Conservation (phyloP, 1,284 basidiomycete species). For the Sporisorium exsertum region DNA sequence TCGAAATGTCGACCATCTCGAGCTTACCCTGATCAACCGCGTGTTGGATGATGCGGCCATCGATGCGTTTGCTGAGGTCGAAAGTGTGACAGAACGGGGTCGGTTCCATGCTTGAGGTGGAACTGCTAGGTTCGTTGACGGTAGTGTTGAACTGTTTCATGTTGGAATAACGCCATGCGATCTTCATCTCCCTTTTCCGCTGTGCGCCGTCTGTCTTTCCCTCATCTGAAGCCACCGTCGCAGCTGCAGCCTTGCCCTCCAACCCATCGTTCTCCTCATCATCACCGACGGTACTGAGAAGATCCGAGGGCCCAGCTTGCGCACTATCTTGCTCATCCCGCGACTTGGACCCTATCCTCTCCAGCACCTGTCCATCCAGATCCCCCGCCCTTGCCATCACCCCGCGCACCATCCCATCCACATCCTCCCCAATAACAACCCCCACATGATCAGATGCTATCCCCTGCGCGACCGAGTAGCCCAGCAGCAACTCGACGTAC, state of each 20-base stretch:
- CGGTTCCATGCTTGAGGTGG: conserved; percentile 13
- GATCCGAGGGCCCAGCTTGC: conserved; percentile 28
- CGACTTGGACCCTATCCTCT: conserved; percentile 13
- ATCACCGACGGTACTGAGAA: conserved; percentile 30
- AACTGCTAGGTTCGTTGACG: conserved; percentile 70
- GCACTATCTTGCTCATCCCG: not conserved
- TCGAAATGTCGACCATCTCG: conserved; percentile 30
- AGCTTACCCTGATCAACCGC: conserved; percentile 29
- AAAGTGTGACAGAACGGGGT: conserved; percentile 77
- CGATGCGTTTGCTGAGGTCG: conserved; percentile 75
- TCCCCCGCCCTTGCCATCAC: conserved; percentile 62
- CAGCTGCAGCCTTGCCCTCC: not conserved
- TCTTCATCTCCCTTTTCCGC: conserved; percentile 52
- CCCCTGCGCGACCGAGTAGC: conserved; percentile 89
- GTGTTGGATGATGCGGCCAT: conserved; percentile 42
- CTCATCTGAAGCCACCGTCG: not conserved
- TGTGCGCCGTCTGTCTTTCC: conserved; percentile 2
- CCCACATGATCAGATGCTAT: conserved; percentile 79
- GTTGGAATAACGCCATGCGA: conserved; percentile 91
- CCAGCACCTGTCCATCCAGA: conserved; percentile 34
- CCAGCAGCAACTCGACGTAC: conserved; percentile 86
- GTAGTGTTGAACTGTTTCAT: conserved; percentile 93
- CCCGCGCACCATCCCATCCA: conserved; percentile 69
- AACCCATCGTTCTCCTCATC: conserved; percentile 15
- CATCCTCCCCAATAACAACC: conserved; percentile 75